These are phyloP conservation scores for Huntiella abstrusa DNA, from an alignment of 2,329 filamentous ascomycete species.

Conservation along the genomic window DNA sequence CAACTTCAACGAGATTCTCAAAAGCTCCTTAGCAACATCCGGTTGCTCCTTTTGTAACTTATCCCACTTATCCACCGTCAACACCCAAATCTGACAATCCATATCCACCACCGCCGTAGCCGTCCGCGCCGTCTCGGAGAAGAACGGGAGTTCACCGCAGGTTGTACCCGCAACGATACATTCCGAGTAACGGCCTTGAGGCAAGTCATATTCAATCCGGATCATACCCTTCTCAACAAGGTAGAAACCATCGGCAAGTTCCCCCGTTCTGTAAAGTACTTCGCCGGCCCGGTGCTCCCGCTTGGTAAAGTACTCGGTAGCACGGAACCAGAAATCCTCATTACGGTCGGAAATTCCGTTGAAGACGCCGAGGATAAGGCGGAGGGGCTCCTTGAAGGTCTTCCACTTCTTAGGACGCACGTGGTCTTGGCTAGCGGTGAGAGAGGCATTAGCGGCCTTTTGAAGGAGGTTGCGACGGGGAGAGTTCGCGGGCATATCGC, in stretches of 20 bases:
- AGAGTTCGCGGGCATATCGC: conserved; percentile 43
- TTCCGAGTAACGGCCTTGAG: conserved; percentile 76
- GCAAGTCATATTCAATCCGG: conserved; percentile 74
- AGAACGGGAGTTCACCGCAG: conserved; percentile 91
- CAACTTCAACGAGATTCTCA: conserved; percentile 77
- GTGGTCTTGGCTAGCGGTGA: conserved; percentile 39
- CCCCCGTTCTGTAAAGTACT: conserved; percentile 59
- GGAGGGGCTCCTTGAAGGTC: conserved; percentile 73
- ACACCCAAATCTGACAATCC: conserved; percentile 64
- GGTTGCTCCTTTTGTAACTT: conserved; percentile 52
- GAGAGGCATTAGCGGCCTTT: conserved; percentile 44
- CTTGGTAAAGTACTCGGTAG: conserved; percentile 54
- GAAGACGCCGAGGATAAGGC: conserved; percentile 89
- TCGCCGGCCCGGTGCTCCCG: conserved; percentile 50
- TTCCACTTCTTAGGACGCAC: conserved; percentile 56
- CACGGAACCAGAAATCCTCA: conserved; percentile 89
- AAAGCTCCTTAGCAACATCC: conserved; percentile 64
- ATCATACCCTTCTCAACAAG: conserved; percentile 78
- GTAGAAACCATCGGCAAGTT: conserved; percentile 69
- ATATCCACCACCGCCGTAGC: conserved; percentile 71
- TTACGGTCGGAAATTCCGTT: conserved; percentile 68
- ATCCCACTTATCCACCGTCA: conserved; percentile 54
- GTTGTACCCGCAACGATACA: conserved; percentile 88
- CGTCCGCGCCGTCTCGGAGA: conserved; percentile 73
- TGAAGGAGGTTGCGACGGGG: conserved; percentile 63